phyloP scores from a whole-genome alignment of 164 flowering plant species.

The Macadamia tetraphylla region DNA sequence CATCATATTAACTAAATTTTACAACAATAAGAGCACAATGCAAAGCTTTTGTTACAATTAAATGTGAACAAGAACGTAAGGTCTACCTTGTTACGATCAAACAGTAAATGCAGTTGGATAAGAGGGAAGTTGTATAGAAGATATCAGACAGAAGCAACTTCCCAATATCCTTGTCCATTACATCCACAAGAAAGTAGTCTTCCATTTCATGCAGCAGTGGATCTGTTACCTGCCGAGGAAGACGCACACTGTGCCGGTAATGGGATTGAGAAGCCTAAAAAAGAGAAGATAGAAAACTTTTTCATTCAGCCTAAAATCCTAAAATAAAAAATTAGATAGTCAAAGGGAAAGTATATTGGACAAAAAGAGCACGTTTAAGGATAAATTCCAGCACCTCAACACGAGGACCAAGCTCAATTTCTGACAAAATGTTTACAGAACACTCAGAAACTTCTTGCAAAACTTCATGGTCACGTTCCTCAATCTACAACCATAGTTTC shows the following conservation, averaged over 20 bases:
- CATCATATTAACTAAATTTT: neutral
- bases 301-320: no score
- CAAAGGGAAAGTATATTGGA: neutral
- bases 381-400: constrained; percentile 38
- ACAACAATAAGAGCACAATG: neutral
- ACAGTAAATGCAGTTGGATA: constrained; percentile 61
- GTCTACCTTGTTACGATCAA: constrained; percentile 48
- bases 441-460: constrained; percentile 52
- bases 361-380: neutral
- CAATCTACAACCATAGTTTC: constrained; percentile 31
- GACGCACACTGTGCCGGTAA: constrained; percentile 34
- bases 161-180: constrained; percentile 36
- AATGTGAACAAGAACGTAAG: neutral
- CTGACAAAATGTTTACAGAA: constrained; percentile 57
- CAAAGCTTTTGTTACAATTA: no score
- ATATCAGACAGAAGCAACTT: constrained; percentile 47
- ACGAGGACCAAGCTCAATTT: constrained; percentile 32
- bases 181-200: constrained; percentile 32
- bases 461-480: constrained; percentile 30
- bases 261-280: constrained; percentile 34
- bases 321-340: neutral
- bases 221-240: constrained; percentile 63
- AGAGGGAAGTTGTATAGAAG: constrained; percentile 46
- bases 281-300: neutral
- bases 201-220: constrained; percentile 66